Evolutionary conservation across 495 filamentous ascomycete genomes (phyloP).

Genomic region (Podospora pseudoanserina): DNA sequence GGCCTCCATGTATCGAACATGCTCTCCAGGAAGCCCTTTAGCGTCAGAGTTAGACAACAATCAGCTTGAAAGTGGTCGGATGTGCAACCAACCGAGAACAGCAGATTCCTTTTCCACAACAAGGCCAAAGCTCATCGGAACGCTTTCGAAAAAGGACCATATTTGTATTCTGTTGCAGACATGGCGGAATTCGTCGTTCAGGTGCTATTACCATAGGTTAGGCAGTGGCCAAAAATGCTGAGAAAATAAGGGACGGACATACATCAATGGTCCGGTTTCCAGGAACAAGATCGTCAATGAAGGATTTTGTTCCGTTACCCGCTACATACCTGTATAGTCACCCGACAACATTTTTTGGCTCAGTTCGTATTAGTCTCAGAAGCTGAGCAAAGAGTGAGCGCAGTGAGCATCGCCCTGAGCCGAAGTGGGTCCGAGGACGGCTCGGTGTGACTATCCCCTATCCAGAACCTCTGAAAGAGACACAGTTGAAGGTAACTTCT

Average conservation of each 20-base stretch:
- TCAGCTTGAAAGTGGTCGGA: background rate
- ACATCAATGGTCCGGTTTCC: conserved; percentile 26
- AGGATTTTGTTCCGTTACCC: conserved; percentile 31
- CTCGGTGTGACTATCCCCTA: no score
- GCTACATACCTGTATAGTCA: background rate
- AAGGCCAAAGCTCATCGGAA: conserved; percentile 35
- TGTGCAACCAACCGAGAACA: conserved; percentile 21
- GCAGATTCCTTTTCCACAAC: conserved; percentile 47
- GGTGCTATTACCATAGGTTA: conserved; percentile 22
- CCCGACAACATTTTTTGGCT: no score
- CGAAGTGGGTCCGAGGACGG: no score
- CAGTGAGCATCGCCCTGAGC: no score
- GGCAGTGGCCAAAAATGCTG: background rate
- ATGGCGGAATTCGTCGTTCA: conserved; percentile 49
- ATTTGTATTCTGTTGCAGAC: conserved; percentile 31
- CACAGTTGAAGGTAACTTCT: no score
- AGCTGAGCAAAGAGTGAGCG: no score
- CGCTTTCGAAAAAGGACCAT: conserved; percentile 49
- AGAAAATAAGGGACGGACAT: background rate
- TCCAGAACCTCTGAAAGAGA: no score
- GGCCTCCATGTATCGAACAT: conserved; percentile 37
- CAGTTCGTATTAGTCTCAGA: no score
- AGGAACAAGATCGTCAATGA: conserved; percentile 38
- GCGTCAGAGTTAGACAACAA: background rate
- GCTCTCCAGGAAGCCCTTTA: conserved; percentile 38